Evolutionary conservation across 495 filamentous ascomycete species (phyloP).

Genomic region (Aspergillus sclerotioniger): DNA sequence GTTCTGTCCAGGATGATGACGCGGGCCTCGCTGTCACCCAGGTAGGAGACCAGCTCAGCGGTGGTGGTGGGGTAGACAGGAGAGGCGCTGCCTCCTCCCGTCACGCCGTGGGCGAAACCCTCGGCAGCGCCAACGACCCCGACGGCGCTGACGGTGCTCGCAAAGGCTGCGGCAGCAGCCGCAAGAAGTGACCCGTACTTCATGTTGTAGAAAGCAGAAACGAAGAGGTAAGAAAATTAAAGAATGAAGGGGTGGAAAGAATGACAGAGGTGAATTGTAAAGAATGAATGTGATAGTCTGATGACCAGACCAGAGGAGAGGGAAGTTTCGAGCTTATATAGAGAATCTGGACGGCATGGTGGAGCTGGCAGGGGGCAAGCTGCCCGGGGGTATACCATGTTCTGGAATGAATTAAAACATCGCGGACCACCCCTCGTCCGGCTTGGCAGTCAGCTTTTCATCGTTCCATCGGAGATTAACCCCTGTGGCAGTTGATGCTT

Average conservation of each 20-base stretch:
- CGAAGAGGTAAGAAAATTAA: slow-evolving; percentile 5
- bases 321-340: too few species aligned
- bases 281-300: too few species aligned
- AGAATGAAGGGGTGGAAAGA: slow-evolving; percentile 10
- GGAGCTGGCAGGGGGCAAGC: too few species aligned
- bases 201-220: slow-evolving; percentile 9
- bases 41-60: slow-evolving; percentile 35
- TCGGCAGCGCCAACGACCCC: slow-evolving; percentile 35
- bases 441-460: too few species aligned
- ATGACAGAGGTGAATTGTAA: neutral
- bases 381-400: too few species aligned
- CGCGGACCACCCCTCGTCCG: too few species aligned
- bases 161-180: slow-evolving; percentile 15
- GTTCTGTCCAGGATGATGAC: slow-evolving; percentile 35
- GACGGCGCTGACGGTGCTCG: slow-evolving; percentile 20
- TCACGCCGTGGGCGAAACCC: slow-evolving; percentile 37
- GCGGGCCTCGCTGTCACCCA: slow-evolving; percentile 28
- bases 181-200: slow-evolving; percentile 15
- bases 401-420: too few species aligned
- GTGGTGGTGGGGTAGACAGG: slow-evolving; percentile 33
- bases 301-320: too few species aligned
- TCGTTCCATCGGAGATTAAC: too few species aligned
- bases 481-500: too few species aligned
- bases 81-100: slow-evolving; percentile 34
- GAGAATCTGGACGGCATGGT: too few species aligned